Conservation (phyloP, 768 basidiomycete genomes). For the Mycena capillaripes region DNA sequence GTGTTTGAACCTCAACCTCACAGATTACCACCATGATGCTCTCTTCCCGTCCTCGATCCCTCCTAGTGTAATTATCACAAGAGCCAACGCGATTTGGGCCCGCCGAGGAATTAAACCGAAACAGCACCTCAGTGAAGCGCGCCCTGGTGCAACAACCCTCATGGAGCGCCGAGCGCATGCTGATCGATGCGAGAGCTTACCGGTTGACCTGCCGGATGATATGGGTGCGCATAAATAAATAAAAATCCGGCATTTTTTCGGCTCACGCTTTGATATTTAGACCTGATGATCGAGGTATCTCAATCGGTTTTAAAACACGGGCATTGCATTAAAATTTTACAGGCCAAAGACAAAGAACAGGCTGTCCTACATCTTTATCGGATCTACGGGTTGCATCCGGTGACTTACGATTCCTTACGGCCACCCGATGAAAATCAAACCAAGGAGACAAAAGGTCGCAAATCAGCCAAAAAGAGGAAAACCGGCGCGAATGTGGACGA, state of each 20-base stretch:
- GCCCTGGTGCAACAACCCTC: constrained; percentile 84
- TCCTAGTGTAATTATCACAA: constrained; percentile 76
- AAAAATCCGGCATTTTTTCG: constrained; percentile 16
- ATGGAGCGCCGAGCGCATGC: constrained; percentile 93
- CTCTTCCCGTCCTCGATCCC: constrained; percentile 74
- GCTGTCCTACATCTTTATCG: constrained; percentile 90
- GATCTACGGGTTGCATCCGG: constrained; percentile 79
- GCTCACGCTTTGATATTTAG: constrained; percentile 46
- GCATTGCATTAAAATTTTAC: constrained; percentile 7
- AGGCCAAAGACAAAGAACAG: constrained; percentile 94
- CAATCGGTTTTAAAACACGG: not conserved
- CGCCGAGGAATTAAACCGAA: constrained; percentile 88
- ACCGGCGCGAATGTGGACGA: constrained; percentile 34
- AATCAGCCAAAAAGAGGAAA: constrained; percentile 53
- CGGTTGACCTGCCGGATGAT: constrained; percentile 73
- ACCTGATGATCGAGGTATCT: constrained; percentile 87
- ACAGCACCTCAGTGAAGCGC: constrained; percentile 92
- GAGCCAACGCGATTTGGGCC: constrained; percentile 81
- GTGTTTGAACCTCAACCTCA: constrained; percentile 44
- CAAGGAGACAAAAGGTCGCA: constrained; percentile 60
- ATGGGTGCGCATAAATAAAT: constrained; percentile 62
- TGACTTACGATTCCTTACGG: constrained; percentile 64
- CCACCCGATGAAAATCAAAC: constrained; percentile 57
- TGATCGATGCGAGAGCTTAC: constrained; percentile 82
- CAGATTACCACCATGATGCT: constrained; percentile 88